Evolutionary conservation across 2,329 filamentous ascomycete genomes (phyloP).

Genomic region (Alternaria viburni): DNA sequence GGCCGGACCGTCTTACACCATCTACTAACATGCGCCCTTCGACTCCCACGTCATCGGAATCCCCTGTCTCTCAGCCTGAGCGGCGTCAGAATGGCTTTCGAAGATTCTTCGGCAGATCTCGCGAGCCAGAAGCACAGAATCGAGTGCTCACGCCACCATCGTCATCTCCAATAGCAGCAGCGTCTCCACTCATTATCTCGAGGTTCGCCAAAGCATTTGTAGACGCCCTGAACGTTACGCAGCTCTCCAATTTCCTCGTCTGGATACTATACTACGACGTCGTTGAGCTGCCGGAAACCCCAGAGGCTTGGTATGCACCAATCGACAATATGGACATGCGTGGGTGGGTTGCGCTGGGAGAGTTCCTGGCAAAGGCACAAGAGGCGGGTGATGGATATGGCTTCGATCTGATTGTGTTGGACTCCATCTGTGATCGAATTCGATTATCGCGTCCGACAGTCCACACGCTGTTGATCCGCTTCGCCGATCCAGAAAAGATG

Average conservation of each 20-base stretch:
- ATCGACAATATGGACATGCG: conserved; percentile 26
- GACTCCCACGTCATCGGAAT: not conserved
- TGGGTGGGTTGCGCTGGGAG: conserved; percentile 30
- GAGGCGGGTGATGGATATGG: conserved; percentile 5
- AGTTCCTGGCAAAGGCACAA: conserved; percentile 5
- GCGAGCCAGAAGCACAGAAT: not conserved
- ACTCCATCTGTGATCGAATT: conserved; percentile 25
- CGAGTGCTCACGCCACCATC: conserved; percentile 6
- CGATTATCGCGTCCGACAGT: conserved; percentile 11
- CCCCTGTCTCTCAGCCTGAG: not conserved
- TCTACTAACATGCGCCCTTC: not conserved
- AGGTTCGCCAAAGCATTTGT: conserved; percentile 21
- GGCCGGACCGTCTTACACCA: not conserved
- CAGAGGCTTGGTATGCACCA: conserved; percentile 20
- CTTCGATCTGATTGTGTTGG: conserved; percentile 21
- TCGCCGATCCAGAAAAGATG: conserved; percentile 25
- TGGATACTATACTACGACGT: conserved; percentile 35
- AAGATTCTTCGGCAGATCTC: not conserved
- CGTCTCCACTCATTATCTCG: not conserved
- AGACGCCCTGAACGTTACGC: conserved; percentile 14
- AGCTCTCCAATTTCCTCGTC: conserved; percentile 29
- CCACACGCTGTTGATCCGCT: conserved; percentile 13
- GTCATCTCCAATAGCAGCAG: not conserved
- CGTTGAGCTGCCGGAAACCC: conserved; percentile 24
- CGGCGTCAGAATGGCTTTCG: not conserved